Percentiles rank a stretch among this genome's conserved stretches.
phyloP scores from a whole-genome alignment of 352 stramenopile genomes.

The Aphanomyces invadans region DNA sequence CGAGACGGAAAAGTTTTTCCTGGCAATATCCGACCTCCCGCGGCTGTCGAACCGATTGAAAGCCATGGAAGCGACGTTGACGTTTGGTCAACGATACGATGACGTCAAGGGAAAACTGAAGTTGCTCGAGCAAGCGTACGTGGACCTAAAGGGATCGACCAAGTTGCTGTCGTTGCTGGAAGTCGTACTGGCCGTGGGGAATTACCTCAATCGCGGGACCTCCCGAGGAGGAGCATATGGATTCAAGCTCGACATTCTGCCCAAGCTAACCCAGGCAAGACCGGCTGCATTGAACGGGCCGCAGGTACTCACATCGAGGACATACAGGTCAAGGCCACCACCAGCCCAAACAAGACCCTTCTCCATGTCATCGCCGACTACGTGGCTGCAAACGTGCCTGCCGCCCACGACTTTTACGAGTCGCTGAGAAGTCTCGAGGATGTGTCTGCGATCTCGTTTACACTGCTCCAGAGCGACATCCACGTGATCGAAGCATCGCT shows the following conservation, averaged over 20 bases:
- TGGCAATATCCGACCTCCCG: slow-evolving; percentile 76
- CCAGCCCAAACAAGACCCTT: background rate
- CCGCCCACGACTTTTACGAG: slow-evolving; percentile 4
- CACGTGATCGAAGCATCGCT: background rate
- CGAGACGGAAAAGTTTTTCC: slow-evolving; percentile 83
- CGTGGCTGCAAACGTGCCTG: background rate
- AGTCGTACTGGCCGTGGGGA: slow-evolving; percentile 38
- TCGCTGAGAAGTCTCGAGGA: background rate
- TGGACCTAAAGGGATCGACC: slow-evolving; percentile 39
- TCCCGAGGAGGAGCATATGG: slow-evolving; percentile 33
- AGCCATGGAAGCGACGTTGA: slow-evolving; percentile 74
- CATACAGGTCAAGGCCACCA: slow-evolving; percentile 4
- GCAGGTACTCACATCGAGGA: background rate
- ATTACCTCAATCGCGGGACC: slow-evolving; percentile 40
- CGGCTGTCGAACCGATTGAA: slow-evolving; percentile 82
- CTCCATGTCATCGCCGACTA: slow-evolving; percentile 4
- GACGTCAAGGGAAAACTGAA: slow-evolving; percentile 37
- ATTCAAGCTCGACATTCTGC: slow-evolving; percentile 39
- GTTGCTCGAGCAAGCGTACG: slow-evolving; percentile 46
- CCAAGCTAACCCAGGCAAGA: slow-evolving; percentile 31
- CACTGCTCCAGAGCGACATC: slow-evolving; percentile 4
- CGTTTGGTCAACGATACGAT: slow-evolving; percentile 73
- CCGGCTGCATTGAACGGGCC: background rate
- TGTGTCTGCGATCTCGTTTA: background rate
- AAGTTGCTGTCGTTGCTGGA: slow-evolving; percentile 24